A percentile compares a stretch with the other conserved stretches of the same genome.
These are phyloP conservation scores for Komagataella pseudopastoris DNA, from an alignment of 805 yeast genomes.

Conservation along the genomic window DNA sequence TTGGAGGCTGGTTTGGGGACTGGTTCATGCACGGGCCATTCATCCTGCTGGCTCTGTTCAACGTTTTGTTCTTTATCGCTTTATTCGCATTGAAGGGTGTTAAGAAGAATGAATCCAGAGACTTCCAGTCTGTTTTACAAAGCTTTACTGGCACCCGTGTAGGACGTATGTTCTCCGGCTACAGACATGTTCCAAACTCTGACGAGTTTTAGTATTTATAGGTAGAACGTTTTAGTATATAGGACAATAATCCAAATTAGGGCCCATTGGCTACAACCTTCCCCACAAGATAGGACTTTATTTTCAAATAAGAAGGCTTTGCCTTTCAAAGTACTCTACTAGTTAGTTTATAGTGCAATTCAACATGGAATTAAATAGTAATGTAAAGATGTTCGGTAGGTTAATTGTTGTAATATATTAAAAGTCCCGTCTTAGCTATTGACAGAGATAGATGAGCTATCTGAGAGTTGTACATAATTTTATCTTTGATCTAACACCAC, in stretches of 20 bases:
- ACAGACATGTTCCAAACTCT: neutral
- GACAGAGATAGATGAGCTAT: too few relatives aligned
- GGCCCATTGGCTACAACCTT: neutral
- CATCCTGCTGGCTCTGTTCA: conserved; percentile 26
- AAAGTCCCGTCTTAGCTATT: too few relatives aligned
- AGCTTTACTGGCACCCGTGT: neutral
- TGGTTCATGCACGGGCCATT: conserved; percentile 47
- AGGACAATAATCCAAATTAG: neutral
- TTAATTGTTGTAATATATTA: too few relatives aligned
- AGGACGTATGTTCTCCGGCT: neutral
- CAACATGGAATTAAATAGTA: too few relatives aligned
- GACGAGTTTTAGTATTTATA: neutral
- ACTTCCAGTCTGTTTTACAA: conserved; percentile 1
- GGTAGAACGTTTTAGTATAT: neutral
- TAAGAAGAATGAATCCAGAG: conserved; percentile 8
- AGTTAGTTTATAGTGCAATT: too few relatives aligned
- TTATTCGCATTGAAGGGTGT: conserved; percentile 14
- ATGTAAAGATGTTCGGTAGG: too few relatives aligned
- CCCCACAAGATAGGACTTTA: too few relatives aligned
- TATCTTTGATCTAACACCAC: too few relatives aligned
- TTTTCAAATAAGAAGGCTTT: too few relatives aligned
- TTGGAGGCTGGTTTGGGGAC: conserved; percentile 54
- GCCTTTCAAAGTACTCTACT: too few relatives aligned
- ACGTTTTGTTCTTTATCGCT: conserved; percentile 15
- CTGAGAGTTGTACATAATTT: too few relatives aligned